A percentile compares a stretch with the other conserved stretches of the same genome.
Evolutionary conservation across 2,329 filamentous ascomycete genomes (phyloP).

Genomic region (Ceratocystis harringtonii): DNA sequence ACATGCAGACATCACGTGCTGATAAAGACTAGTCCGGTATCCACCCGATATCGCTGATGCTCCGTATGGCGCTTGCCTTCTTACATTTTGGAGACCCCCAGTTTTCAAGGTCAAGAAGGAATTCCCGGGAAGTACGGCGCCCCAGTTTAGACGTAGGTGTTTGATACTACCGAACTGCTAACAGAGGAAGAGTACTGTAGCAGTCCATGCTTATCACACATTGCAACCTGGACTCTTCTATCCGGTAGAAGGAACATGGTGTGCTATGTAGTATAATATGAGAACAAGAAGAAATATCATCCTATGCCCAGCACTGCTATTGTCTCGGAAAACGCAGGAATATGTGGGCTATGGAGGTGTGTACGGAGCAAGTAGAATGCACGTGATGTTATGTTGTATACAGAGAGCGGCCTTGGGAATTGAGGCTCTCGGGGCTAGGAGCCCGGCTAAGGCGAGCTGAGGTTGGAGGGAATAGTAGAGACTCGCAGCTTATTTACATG

Average conservation of each 20-base stretch:
- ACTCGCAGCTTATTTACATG: neutral
- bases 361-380: no score
- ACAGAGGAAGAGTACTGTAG: conserved; percentile 4
- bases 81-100: neutral
- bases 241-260: neutral
- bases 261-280: neutral
- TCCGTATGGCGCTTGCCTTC: neutral
- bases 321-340: neutral
- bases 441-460: neutral
- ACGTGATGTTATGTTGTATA: neutral
- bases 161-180: neutral
- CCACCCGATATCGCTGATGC: conserved; percentile 5
- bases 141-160: conserved; percentile 4
- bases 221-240: neutral
- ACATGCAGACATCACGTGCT: neutral
- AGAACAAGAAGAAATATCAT: neutral
- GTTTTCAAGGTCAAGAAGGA: neutral
- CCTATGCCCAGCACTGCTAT: neutral
- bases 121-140: neutral
- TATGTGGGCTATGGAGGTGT: neutral
- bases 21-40: neutral
- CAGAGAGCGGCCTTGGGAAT: neutral
- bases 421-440: neutral
- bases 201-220: neutral
- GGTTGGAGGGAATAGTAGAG: neutral